Percentiles rank a stretch among this genome's conserved stretches.
These are phyloP conservation scores for Pezicula radicicola DNA, from an alignment of 2,329 filamentous ascomycete genomes.

Conservation along the genomic window DNA sequence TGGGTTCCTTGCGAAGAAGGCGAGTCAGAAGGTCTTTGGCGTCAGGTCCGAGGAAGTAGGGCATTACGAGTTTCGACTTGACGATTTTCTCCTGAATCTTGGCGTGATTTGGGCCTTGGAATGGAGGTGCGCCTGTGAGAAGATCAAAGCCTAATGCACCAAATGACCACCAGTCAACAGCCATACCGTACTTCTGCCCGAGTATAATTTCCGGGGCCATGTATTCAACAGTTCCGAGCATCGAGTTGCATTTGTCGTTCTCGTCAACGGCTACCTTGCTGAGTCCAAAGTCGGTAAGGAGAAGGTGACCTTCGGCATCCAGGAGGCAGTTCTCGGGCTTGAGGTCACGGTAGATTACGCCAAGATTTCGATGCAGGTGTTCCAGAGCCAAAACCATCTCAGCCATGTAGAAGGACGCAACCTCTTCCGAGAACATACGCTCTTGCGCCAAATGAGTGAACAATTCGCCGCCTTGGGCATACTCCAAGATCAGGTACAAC, in stretches of 20 bases:
- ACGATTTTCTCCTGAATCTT: constrained; percentile 97
- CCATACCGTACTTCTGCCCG: constrained; percentile 85
- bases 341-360: constrained; percentile 93
- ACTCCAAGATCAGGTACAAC: constrained; percentile 95
- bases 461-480: constrained; percentile 93
- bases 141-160: constrained; percentile 90
- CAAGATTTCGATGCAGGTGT: constrained; percentile 86
- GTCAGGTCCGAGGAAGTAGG: constrained; percentile 87
- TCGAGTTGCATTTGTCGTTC: constrained; percentile 72
- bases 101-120: constrained; percentile 84
- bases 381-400: constrained; percentile 94
- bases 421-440: constrained; percentile 89
- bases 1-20: constrained; percentile 86
- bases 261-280: constrained; percentile 88
- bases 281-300: constrained; percentile 94
- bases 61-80: constrained; percentile 83
- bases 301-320: constrained; percentile 84
- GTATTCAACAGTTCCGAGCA: constrained; percentile 94
- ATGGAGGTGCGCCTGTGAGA: constrained; percentile 88
- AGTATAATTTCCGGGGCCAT: constrained; percentile 96
- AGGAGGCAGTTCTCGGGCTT: constrained; percentile 98
- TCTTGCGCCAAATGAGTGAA: constrained; percentile 94
- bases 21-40: constrained; percentile 92
- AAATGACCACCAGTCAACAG: constrained; percentile 98
- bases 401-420: constrained; percentile 96